Conservation (phyloP, 805 yeast species). For the Kluyveromyces nonfermentans region DNA sequence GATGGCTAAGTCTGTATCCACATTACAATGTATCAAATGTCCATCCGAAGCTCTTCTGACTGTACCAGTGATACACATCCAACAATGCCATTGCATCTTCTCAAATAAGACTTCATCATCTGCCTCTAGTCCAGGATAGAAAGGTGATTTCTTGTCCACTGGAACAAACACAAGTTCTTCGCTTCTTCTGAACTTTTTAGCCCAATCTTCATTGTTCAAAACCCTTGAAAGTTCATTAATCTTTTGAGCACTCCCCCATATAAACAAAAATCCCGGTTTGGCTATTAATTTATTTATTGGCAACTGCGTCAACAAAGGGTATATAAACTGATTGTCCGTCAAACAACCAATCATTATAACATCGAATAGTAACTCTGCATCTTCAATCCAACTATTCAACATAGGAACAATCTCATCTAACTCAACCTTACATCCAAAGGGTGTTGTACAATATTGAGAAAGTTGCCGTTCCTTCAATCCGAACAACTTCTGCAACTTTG, state of each 20-base stretch:
- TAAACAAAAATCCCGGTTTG: slow-evolving; percentile 75
- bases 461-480: slow-evolving; percentile 55
- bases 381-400: slow-evolving; percentile 51
- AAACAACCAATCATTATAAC: slow-evolving; percentile 89
- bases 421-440: slow-evolving; percentile 55
- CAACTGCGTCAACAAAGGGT: slow-evolving; percentile 50
- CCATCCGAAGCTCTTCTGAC: slow-evolving; percentile 77
- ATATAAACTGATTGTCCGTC: slow-evolving; percentile 60
- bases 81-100: slow-evolving; percentile 89
- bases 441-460: slow-evolving; percentile 41
- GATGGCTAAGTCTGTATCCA: slow-evolving; percentile 79
- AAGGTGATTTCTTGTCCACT: slow-evolving; percentile 52
- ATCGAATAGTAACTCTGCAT: slow-evolving; percentile 60
- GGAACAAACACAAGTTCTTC: slow-evolving; percentile 85
- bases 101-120: slow-evolving; percentile 45
- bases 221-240: slow-evolving; percentile 52
- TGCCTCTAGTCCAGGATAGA: slow-evolving; percentile 49
- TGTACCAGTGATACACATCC: slow-evolving; percentile 96
- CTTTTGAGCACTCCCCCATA: slow-evolving; percentile 79
- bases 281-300: slow-evolving; percentile 70
- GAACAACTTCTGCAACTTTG: slow-evolving; percentile 63
- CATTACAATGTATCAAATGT: slow-evolving; percentile 82
- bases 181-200: slow-evolving; percentile 71
- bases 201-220: slow-evolving; percentile 45
- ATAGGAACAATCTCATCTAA: slow-evolving; percentile 45